phyloP scores from a whole-genome alignment of 345 rosid species.

The Acer campestre region DNA sequence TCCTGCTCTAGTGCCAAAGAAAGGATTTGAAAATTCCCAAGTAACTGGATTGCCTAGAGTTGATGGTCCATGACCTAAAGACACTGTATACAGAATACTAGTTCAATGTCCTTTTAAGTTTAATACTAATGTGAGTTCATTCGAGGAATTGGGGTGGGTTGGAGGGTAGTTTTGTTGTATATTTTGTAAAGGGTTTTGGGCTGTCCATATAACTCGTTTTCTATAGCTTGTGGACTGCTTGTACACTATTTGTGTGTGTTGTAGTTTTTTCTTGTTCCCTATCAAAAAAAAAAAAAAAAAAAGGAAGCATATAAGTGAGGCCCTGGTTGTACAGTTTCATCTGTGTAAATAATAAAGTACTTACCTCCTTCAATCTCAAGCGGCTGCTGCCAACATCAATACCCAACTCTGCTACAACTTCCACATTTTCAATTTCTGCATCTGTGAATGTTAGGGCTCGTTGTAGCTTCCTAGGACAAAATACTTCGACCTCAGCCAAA shows the following conservation, averaged over 20 bases:
- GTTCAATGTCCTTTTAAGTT: too few species aligned
- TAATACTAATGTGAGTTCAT: too few species aligned
- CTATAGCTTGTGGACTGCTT: too few species aligned
- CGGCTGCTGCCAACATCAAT: slow-evolving; percentile 34
- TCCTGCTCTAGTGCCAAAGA: background rate
- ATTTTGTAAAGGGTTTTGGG: too few species aligned
- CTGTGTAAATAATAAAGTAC: slow-evolving; percentile 7
- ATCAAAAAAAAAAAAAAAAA: background rate
- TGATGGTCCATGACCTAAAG: background rate
- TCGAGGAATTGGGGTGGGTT: too few species aligned
- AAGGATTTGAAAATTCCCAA: background rate
- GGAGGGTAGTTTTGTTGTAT: too few species aligned
- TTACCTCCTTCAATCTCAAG: slow-evolving; percentile 41
- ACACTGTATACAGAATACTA: too few species aligned
- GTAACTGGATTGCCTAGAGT: background rate
- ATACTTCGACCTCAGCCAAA: slow-evolving; percentile 85
- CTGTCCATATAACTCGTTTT: too few species aligned
- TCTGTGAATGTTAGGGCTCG: slow-evolving; percentile 81
- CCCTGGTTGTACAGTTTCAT: background rate
- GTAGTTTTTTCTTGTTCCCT: background rate
- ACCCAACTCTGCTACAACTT: slow-evolving; percentile 29
- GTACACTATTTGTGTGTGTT: too few species aligned
- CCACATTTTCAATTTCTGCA: slow-evolving; percentile 79
- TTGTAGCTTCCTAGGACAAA: slow-evolving; percentile 74
- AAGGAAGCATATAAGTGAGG: slow-evolving; percentile 2